Evolutionary conservation across 108 stramenopile species (phyloP), one percentile per base, ranked within the genome.

Genomic region (Cyclostephanos invisitatus): DNA sequence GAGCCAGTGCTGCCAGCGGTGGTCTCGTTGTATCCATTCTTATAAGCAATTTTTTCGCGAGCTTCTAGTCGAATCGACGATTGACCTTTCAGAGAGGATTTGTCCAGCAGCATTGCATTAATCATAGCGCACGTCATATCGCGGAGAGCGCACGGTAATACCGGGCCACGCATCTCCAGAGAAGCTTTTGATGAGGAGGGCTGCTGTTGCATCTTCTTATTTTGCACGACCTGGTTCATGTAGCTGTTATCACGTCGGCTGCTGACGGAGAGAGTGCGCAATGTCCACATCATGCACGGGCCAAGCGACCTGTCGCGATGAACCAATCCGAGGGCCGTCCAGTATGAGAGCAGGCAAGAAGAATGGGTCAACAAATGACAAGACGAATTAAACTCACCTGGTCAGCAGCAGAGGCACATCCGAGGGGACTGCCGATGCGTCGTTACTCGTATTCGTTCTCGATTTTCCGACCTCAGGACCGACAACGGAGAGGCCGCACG

Each of bases 351-450:
- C 44, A 15, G 0, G 44, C 2, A 11, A 15, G 14, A 46, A 14
- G 14, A 46, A 46, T n/a, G n/a, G n/a, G n/a, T n/a, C n/a, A 8
- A 40, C 4, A 11, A 14, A 15, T 14, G 14, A 46, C 12, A 46
- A 3, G 14, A 46, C 11, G 14, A 46, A 46, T 15, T n/a, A 7
- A 11, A 46, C 44, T 46, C 3, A 15, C 44, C 44, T 46, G 15
- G 44, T 83, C 22, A 89, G 35, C 32, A 91, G 64, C 15, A 84
- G 56, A 4, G 90, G 90, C n/a, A 91, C 84, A 49, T 83, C 83
- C 42, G 48, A 68, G 51, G 58, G 29, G 12, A 35, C 58, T 17
- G 35, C 27, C 29, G 27, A 29, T 0, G 14, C 29, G 29, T 11
- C 27, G 58, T 36, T 18, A 11, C 15, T 59, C 29, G 35, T n/a